Percentiles rank a stretch among this genome's conserved stretches.
Evolutionary conservation across 495 filamentous ascomycete species (phyloP).

Genomic region (Podospora anserina): DNA sequence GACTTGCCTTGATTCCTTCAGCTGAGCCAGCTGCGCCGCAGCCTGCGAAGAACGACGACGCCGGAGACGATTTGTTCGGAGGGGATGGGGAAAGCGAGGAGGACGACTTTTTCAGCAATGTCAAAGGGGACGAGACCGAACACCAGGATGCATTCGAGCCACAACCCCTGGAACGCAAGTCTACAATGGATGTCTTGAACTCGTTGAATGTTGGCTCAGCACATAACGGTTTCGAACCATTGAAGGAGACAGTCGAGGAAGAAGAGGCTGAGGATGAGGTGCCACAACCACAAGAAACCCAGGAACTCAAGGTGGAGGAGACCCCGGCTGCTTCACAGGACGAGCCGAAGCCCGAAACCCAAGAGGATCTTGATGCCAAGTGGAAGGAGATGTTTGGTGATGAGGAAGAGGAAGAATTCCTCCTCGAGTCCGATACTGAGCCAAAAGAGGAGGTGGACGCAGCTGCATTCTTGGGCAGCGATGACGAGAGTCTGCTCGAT

Average conservation of each 20-base stretch:
- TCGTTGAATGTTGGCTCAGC: slow-evolving; percentile 23
- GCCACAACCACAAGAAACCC: slow-evolving; percentile 4
- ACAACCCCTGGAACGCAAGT: slow-evolving; percentile 52
- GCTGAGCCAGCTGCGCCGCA: slow-evolving; percentile 8
- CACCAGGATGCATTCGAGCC: slow-evolving; percentile 22
- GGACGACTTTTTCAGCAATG: slow-evolving; percentile 53
- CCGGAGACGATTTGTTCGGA: slow-evolving; percentile 35
- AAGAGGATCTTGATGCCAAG: slow-evolving; percentile 64
- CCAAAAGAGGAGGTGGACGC: slow-evolving; percentile 46
- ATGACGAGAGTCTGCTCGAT: slow-evolving; percentile 71
- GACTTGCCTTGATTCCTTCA: slow-evolving; percentile 52
- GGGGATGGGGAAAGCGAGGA: slow-evolving; percentile 38
- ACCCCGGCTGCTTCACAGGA: slow-evolving; percentile 14
- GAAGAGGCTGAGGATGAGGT: slow-evolving; percentile 21
- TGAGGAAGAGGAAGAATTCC: slow-evolving; percentile 67
- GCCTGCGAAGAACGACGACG: slow-evolving; percentile 9
- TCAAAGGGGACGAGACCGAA: slow-evolving; percentile 23
- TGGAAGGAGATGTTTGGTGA: slow-evolving; percentile 86
- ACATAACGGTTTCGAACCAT: slow-evolving; percentile 29
- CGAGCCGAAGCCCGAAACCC: slow-evolving; percentile 23
- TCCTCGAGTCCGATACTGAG: slow-evolving; percentile 37
- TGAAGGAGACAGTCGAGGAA: slow-evolving; percentile 37
- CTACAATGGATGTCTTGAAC: slow-evolving; percentile 55
- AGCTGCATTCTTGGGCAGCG: slow-evolving; percentile 61
- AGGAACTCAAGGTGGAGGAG: slow-evolving; percentile 1